Percentiles rank a stretch among this genome's conserved stretches.
Evolutionary conservation across 768 basidiomycete genomes (phyloP).

Genomic region (Neoboletus brunneissimus): DNA sequence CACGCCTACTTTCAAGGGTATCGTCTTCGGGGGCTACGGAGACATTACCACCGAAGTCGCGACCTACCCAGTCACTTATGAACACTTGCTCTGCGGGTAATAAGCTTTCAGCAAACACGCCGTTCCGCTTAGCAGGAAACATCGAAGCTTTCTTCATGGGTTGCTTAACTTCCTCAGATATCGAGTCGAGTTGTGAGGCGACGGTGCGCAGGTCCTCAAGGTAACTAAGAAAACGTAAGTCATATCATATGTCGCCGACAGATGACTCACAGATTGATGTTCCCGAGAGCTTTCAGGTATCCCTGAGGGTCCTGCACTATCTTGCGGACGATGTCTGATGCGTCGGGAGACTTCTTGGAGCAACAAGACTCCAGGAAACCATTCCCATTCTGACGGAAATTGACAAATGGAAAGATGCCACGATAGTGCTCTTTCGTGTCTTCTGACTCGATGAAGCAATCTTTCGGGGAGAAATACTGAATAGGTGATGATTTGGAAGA

Average conservation of each 20-base stretch:
- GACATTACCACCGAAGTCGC: constrained; percentile 8
- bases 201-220: constrained; percentile 12
- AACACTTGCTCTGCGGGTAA: constrained; percentile 11
- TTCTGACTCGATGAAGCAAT: constrained; percentile 12
- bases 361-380: constrained; percentile 12
- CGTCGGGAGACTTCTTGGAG: constrained; percentile 16
- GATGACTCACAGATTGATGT: constrained; percentile 3
- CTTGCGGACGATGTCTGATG: constrained; percentile 11
- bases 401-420: constrained; percentile 10
- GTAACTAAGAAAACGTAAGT: constrained; percentile 9
- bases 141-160: constrained; percentile 7
- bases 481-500: not conserved
- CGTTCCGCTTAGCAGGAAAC: constrained; percentile 7
- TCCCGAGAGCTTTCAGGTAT: constrained; percentile 4
- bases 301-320: constrained; percentile 4
- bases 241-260: not conserved
- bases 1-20: constrained; percentile 8
- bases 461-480: constrained; percentile 7
- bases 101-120: not conserved
- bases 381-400: constrained; percentile 13
- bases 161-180: constrained; percentile 8
- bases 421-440: constrained; percentile 6
- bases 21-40: constrained; percentile 13
- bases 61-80: constrained; percentile 12
- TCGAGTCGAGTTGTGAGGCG: constrained; percentile 10